Evolutionary conservation across 306 rosid genomes (phyloP).

Genomic region (Trichosanthes truncata): DNA sequence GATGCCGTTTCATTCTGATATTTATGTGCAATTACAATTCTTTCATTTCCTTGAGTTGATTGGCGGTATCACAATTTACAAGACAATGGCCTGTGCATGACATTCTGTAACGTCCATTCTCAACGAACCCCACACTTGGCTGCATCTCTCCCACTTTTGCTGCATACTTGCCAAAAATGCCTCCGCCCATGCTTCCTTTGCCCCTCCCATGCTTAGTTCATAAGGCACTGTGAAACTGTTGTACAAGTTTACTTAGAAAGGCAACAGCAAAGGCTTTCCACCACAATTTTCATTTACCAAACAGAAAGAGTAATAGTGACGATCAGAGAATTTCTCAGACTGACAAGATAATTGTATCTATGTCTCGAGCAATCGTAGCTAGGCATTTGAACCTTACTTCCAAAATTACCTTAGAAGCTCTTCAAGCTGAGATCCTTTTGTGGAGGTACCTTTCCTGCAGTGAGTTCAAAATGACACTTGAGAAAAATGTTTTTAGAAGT

Average conservation of each 20-base stretch:
- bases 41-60: neutral
- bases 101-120: slow-evolving; percentile 60
- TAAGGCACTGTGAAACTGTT: slow-evolving; percentile 76
- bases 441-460: slow-evolving; percentile 44
- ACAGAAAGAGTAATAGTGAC: neutral
- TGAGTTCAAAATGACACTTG: neutral
- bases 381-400: neutral
- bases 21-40: neutral
- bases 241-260: slow-evolving; percentile 9
- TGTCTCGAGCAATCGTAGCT: neutral
- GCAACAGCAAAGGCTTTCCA: neutral
- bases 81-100: slow-evolving; percentile 64
- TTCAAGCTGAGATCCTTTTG: slow-evolving; percentile 43
- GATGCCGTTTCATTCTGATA: neutral
- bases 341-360: neutral
- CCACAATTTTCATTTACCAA: neutral
- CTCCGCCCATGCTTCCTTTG: slow-evolving; percentile 67
- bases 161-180: slow-evolving; percentile 44
- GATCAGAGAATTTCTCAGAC: neutral
- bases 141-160: slow-evolving; percentile 61
- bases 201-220: slow-evolving; percentile 62
- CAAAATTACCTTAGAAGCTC: slow-evolving; percentile 69
- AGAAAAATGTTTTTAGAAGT: neutral
- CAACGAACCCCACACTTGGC: slow-evolving; percentile 55
- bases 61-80: slow-evolving; percentile 21